Evolutionary conservation across 164 flowering plant species (phyloP), one percentile per base, ranked within the genome.

Genomic region (Dillenia suffruticosa): DNA sequence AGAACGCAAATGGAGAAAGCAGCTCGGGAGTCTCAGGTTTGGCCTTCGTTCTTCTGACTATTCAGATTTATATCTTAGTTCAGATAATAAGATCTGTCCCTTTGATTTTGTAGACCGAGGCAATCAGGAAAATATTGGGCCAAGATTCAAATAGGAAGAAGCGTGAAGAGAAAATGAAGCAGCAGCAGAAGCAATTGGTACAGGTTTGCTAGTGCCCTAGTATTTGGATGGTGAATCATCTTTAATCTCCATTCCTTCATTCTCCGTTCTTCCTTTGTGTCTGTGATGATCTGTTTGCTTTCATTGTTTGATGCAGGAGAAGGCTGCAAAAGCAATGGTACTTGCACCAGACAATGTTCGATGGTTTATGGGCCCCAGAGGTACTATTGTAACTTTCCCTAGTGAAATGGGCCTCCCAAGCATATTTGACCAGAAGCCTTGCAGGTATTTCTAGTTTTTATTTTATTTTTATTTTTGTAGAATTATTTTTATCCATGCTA

Each of bases 1-100:
- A 77, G 73, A 56, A 15, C 79, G 70, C 93, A 85, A 67, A 76
- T 74, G 68, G 90, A 87, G 74, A 87, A 83, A 70, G 90, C 90
- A 63, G 85, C 83, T 57, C 67, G 79, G 67, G 87, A 87, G 59
- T 77, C 82, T 62, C 80, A 87, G 93, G 93, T 87, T 67, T 66
- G 72, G 53, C 9, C 43, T 49, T 43, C 50, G 11, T 62, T 59
- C 32, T 47, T 8, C 40, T 32, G 40, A 32, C 40, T 1, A 51
- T 51, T 51, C n/a, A 14, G 10, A 19, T 12, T 51, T 51, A 51
- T 9, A 51, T 51, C 12, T 51, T 51, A 8, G 53, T 7, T 10
- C 24, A 15, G 54, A 26, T 61, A 17, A 19, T 48, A n/a, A 10
- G 24, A 52, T 44, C 54, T 12, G 11, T 45, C 0, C 46, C 65